Evolutionary conservation across 1,284 basidiomycete species (phyloP).

Genomic region (Trichosporon sp.): DNA sequence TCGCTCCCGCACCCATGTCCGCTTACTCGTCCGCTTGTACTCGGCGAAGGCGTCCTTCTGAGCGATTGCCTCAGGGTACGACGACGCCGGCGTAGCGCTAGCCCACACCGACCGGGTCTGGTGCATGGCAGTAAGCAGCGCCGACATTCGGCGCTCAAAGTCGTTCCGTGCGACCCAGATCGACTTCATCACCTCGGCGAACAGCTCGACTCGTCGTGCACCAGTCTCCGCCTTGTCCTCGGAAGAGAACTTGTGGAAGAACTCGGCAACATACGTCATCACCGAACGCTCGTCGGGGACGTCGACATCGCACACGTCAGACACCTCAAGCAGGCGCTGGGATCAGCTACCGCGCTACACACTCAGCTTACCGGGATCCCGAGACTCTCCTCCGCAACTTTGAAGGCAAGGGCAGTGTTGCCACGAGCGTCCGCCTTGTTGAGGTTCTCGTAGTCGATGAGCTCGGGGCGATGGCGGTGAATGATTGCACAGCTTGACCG

Average conservation of each 20-base stretch:
- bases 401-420: slow-evolving; percentile 80
- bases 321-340: slow-evolving; percentile 89
- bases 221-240: slow-evolving; percentile 97
- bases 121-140: slow-evolving; percentile 59
- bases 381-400: slow-evolving; percentile 75
- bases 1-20: slow-evolving; percentile 81
- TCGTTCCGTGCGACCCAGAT: slow-evolving; percentile 59
- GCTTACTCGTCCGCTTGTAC: slow-evolving; percentile 82
- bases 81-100: slow-evolving; percentile 59
- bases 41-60: slow-evolving; percentile 67
- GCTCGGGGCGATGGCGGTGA: slow-evolving; percentile 91
- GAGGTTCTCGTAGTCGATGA: slow-evolving; percentile 76
- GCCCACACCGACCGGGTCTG: slow-evolving; percentile 64
- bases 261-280: slow-evolving; percentile 69
- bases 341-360: not conserved
- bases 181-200: slow-evolving; percentile 84
- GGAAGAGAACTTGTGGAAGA: slow-evolving; percentile 94
- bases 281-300: slow-evolving; percentile 86
- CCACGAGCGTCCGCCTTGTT: slow-evolving; percentile 72
- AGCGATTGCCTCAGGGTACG: slow-evolving; percentile 74
- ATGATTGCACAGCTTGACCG: slow-evolving; percentile 80
- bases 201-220: slow-evolving; percentile 87
- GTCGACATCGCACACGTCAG: slow-evolving; percentile 83
- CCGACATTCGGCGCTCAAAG: slow-evolving; percentile 75
- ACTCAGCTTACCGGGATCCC: slow-evolving; percentile 69